These are phyloP conservation scores for Cornus kousa DNA, from an alignment of 148 eudicot species.

Conservation along the genomic window DNA sequence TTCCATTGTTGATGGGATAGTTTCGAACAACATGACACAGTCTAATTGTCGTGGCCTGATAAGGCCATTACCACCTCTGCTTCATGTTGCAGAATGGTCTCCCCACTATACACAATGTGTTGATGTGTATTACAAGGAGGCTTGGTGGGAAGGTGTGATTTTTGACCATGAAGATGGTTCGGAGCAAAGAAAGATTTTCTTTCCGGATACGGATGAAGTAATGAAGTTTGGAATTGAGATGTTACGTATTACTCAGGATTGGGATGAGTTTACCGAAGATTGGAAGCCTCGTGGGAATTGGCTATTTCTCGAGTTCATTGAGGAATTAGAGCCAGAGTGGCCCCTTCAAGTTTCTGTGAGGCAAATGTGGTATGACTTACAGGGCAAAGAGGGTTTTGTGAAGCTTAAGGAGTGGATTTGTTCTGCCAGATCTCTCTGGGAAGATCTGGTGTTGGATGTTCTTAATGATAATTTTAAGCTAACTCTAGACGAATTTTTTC, in stretches of 20 bases:
- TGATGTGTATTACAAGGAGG: conserved; percentile 57
- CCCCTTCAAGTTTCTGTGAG: conserved; percentile 57
- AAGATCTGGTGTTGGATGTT: conserved; percentile 40
- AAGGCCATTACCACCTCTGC: conserved; percentile 51
- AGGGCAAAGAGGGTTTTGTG: conserved; percentile 37
- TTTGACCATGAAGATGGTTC: conserved; percentile 42
- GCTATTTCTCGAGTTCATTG: conserved; percentile 67
- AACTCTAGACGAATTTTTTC: conserved; percentile 33
- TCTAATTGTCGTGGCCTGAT: conserved; percentile 40
- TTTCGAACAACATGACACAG: not conserved
- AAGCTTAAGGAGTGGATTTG: conserved; percentile 62
- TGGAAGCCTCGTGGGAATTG: conserved; percentile 83
- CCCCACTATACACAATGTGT: conserved; percentile 68
- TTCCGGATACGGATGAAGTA: conserved; percentile 88
- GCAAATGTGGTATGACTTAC: conserved; percentile 90
- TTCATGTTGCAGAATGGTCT: conserved; percentile 3
- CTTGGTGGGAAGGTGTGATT: conserved; percentile 95
- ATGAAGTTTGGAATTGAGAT: conserved; percentile 14
- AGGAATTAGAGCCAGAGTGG: conserved; percentile 35
- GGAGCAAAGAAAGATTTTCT: conserved; percentile 44
- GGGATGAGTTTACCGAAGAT: conserved; percentile 58
- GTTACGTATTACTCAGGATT: conserved; percentile 59
- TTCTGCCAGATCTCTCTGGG: conserved; percentile 40
- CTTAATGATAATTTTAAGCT: conserved; percentile 40
- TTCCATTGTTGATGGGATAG: conserved; percentile 35